Evolutionary conservation across 495 filamentous ascomycete genomes (phyloP).

Genomic region (Xylaria acuta): DNA sequence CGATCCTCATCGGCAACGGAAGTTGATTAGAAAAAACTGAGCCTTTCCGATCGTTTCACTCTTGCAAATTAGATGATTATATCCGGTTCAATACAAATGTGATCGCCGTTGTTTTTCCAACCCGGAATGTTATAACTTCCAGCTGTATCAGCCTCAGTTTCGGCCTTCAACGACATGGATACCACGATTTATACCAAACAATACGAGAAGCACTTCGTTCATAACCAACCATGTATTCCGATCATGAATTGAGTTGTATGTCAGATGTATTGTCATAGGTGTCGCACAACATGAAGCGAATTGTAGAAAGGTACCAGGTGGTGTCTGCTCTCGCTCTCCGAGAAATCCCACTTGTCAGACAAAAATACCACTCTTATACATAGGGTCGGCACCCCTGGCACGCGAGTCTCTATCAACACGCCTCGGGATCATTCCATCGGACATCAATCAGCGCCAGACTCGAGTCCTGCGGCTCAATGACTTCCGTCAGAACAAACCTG

Average conservation of each 20-base stretch:
- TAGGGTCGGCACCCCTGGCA: no score
- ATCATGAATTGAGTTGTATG: no score
- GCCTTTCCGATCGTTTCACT: neutral
- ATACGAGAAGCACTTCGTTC: neutral
- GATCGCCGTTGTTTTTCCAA: neutral
- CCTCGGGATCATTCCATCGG: neutral
- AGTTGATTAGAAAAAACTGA: neutral
- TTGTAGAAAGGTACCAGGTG: neutral
- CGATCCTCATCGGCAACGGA: neutral
- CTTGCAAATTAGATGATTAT: neutral
- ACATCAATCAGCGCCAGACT: conserved; percentile 1
- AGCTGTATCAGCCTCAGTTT: conserved; percentile 9
- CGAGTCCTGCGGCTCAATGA: conserved; percentile 2
- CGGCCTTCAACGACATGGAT: neutral
- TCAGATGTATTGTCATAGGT: neutral
- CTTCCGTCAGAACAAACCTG: neutral
- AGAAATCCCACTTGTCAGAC: neutral
- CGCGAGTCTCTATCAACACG: neutral
- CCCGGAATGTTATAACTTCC: neutral
- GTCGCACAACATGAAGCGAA: neutral
- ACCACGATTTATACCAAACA: neutral
- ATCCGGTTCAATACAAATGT: neutral
- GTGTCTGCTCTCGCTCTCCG: neutral
- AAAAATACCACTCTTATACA: neutral
- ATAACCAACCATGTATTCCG: no score